Evolutionary conservation across 2,329 filamentous ascomycete genomes (phyloP), one percentile per base, ranked within the genome.

Genomic region (Alternaria metachromatica): DNA sequence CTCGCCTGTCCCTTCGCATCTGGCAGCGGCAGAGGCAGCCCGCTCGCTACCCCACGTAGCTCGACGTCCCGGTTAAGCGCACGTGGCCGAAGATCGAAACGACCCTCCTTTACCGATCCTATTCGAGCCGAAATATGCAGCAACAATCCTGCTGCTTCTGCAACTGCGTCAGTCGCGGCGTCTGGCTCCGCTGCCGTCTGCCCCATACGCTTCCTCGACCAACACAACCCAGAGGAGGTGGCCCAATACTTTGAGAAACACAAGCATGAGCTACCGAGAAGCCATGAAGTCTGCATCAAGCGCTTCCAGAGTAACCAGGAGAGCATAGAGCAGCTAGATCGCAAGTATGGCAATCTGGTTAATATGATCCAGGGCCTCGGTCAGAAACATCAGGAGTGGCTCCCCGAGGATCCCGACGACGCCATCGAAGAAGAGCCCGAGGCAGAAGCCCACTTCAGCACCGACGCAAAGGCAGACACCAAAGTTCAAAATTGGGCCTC

Each of bases 291-390:
- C 48, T 98, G 95, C 79, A 89, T 98, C 64, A 90, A 92, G 75
- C 88, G 94, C 61, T 97, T 97, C 77, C 93, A 97, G 81, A 91
- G 89, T 79, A 95, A 94, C 74, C 91, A 95, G 72, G 88, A 92
- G 67, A 92, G 94, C 74, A 92, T 97, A 75, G 89, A 89, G 69
- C 92, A 96, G 80, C 85, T 98, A 59, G 95, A 98, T 78, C 93
- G 93, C 66, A 98, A 97, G 80, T 98, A 97, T 78, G 94, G 93
- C 68, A 95, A 91, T 77, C 84, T 97, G 46, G 93, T 93, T 71
- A 96, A 89, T 81, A 97, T 98, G 95, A 96, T 98, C 65, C 91
- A 96, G 78, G 93, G 93, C 9, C 84, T 98, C 43, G 92, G 94
- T 53, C 88, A 90, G 68, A 93, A 96, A 72, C 95, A 98, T 77